These are phyloP conservation scores for Heritiera littoralis DNA, from an alignment of 345 rosid genomes.

Conservation along the genomic window DNA sequence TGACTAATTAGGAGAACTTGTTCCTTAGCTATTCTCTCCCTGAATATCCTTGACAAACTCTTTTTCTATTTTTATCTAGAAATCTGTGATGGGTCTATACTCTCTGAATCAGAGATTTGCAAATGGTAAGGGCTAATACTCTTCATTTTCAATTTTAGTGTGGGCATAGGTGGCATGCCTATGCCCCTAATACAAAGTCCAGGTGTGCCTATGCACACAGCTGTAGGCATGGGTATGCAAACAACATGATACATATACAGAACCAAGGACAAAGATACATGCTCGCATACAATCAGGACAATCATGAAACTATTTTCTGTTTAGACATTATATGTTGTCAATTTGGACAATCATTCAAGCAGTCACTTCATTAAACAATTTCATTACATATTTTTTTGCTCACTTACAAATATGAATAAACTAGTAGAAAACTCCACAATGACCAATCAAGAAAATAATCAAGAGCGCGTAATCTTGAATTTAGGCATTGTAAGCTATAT, in stretches of 20 bases:
- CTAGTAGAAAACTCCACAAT: not conserved
- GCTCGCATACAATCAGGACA: constrained; percentile 25
- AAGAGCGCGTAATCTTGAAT: constrained; percentile 2
- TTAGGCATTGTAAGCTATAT: not conserved
- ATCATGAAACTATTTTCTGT: not conserved
- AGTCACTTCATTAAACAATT: not conserved
- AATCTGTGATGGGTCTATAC: too few species aligned
- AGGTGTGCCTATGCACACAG: too few species aligned
- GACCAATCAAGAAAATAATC: constrained; percentile 3
- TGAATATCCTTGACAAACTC: constrained; percentile 34
- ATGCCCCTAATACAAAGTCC: too few species aligned
- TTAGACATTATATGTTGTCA: not conserved
- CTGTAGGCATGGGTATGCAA: not conserved
- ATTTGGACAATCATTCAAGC: not conserved
- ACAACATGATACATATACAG: constrained; percentile 14
- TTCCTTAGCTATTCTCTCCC: constrained; percentile 76
- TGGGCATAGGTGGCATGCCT: too few species aligned
- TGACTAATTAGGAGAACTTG: constrained; percentile 80
- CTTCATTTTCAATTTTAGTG: too few species aligned
- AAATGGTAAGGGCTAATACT: too few species aligned
- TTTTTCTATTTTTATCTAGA: too few species aligned
- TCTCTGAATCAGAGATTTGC: too few species aligned
- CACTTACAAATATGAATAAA: constrained; percentile 1
- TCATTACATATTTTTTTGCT: not conserved
- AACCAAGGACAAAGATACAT: constrained; percentile 23